phyloP scores from a whole-genome alignment of 768 basidiomycete species.

The Suillus brevipes region DNA sequence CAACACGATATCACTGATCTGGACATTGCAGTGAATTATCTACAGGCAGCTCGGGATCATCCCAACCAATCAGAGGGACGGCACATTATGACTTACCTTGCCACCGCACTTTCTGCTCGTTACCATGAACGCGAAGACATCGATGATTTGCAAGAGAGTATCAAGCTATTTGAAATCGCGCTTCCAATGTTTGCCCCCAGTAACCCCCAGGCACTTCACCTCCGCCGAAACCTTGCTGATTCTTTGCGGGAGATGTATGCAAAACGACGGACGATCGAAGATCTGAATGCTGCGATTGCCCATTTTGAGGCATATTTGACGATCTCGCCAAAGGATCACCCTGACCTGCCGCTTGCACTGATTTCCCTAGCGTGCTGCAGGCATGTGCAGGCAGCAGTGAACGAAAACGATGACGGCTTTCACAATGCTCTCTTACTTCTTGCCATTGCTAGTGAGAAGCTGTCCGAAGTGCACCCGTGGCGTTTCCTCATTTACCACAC shows the following conservation, averaged over 20 bases:
- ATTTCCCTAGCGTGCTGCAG: conserved; percentile 9
- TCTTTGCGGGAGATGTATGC: conserved; percentile 10
- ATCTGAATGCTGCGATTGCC: conserved; percentile 7
- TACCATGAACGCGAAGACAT: neutral
- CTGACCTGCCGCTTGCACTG: conserved; percentile 1
- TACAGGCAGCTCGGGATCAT: conserved; percentile 13
- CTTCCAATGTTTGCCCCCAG: conserved; percentile 15
- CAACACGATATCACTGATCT: conserved; percentile 15
- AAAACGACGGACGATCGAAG: neutral
- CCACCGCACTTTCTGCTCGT: conserved; percentile 17
- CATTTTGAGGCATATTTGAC: conserved; percentile 11
- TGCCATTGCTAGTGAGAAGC: neutral
- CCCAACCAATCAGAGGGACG: conserved; percentile 10
- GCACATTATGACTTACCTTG: conserved; percentile 12
- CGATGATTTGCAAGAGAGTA: conserved; percentile 18
- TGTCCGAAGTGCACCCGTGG: conserved; percentile 14
- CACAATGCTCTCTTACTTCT: conserved; percentile 3
- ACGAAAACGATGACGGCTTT: neutral
- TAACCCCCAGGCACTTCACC: conserved; percentile 5
- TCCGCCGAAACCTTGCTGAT: conserved; percentile 17
- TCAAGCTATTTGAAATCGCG: conserved; percentile 15
- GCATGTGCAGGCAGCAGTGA: conserved; percentile 2
- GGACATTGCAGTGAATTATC: conserved; percentile 17
- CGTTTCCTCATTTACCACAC: neutral
- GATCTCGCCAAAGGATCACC: conserved; percentile 16